phyloP scores from a whole-genome alignment of 371 early-diverging fungal species.

The Sporodiniella umbellata region DNA sequence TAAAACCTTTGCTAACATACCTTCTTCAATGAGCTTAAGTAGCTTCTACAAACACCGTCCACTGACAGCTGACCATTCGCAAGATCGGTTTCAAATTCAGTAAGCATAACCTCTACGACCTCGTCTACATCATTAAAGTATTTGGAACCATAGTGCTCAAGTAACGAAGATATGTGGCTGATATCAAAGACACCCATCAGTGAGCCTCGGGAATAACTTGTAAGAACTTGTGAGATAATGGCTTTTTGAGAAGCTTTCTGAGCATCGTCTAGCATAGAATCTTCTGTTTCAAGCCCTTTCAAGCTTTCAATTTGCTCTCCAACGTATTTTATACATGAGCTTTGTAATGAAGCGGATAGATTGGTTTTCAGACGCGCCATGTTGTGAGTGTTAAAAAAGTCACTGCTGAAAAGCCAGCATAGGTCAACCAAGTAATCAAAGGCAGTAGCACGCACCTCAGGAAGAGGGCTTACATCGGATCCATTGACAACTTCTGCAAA shows the following conservation, averaged over 20 bases:
- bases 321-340: conserved; percentile 30
- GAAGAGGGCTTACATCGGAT: conserved; percentile 21
- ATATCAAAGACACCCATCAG: conserved; percentile 44
- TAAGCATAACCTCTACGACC: conserved; percentile 44
- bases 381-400: conserved; percentile 35
- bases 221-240: conserved; percentile 10
- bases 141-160: conserved; percentile 38
- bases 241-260: conserved; percentile 4
- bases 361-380: conserved; percentile 29
- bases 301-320: conserved; percentile 29
- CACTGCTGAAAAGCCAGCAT: conserved; percentile 57
- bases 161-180: conserved; percentile 24
- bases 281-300: conserved; percentile 10
- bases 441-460: conserved; percentile 23
- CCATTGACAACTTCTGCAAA: conserved; percentile 17
- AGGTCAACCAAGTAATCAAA: conserved; percentile 51
- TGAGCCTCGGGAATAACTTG: conserved; percentile 31
- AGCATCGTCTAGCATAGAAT: neutral
- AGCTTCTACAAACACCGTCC: conserved; percentile 31
- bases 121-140: conserved; percentile 44
- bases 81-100: conserved; percentile 34
- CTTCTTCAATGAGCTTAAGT: conserved; percentile 38
- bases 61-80: conserved; percentile 22
- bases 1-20: too few relatives aligned
- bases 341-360: conserved; percentile 41